A percentile compares a stretch with the other conserved stretches of the same genome.
Conservation (phyloP, 306 rosid species). For the Abrus pulchellus region DNA sequence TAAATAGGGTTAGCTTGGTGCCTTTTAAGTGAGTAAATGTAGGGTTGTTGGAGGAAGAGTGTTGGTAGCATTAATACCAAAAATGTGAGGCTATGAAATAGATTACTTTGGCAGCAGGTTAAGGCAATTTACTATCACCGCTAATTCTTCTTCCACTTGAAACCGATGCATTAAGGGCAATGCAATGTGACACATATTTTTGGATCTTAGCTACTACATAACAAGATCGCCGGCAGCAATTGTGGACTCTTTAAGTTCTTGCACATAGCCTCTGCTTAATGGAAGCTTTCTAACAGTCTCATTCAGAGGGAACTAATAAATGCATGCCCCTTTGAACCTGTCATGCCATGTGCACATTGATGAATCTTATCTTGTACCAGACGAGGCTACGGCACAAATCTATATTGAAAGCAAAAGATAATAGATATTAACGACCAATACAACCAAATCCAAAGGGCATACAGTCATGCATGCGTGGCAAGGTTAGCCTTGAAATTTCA, state of each 20-base stretch:
- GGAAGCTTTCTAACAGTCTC: slow-evolving; percentile 21
- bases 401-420: slow-evolving; percentile 4
- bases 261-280: slow-evolving; percentile 6
- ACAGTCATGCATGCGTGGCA: slow-evolving; percentile 12
- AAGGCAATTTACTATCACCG: slow-evolving; percentile 58
- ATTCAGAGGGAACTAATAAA: slow-evolving; percentile 44
- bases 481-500: slow-evolving; percentile 3
- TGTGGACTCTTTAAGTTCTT: slow-evolving; percentile 37
- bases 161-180: slow-evolving; percentile 26
- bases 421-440: neutral
- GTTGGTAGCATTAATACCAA: slow-evolving; percentile 41
- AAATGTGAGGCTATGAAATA: slow-evolving; percentile 23
- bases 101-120: slow-evolving; percentile 58
- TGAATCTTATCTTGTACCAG: slow-evolving; percentile 45
- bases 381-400: neutral
- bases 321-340: slow-evolving; percentile 31
- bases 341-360: slow-evolving; percentile 40
- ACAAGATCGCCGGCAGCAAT: slow-evolving; percentile 14
- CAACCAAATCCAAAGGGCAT: slow-evolving; percentile 38
- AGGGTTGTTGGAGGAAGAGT: slow-evolving; percentile 38
- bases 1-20: neutral
- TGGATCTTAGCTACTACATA: slow-evolving; percentile 38
- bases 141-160: slow-evolving; percentile 29
- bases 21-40: slow-evolving; percentile 34
- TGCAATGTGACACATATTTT: slow-evolving; percentile 9